Evolutionary conservation across 768 basidiomycete species (phyloP), one percentile per base, ranked within the genome.

Genomic region (Gymnopilus dilepis): DNA sequence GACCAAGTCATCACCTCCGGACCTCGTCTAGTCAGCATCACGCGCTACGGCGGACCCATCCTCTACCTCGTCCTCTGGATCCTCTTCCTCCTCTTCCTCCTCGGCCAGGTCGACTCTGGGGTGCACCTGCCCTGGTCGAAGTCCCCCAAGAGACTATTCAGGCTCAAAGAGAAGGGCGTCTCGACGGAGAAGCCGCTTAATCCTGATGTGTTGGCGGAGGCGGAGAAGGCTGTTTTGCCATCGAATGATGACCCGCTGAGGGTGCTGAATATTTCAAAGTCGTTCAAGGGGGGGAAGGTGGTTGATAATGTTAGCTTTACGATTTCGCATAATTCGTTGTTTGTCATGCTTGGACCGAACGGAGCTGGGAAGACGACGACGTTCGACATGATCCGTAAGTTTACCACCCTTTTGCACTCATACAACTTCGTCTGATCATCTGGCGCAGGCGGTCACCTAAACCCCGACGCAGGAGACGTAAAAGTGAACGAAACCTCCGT

Each of bases 361-460:
- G 92, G 92, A 2, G 92, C 91, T 1, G 91, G 92, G 0, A 93
- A 93, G 73, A 92, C 90, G 8, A 92, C 92, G 0, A 88, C 87
- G 0, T 90, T 93, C 72, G 89, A 91, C 62, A 82, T 91, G 69
- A 92, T 94, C 58, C 86, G 89, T 89, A 67, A 57, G 88, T 21
- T 13, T 1, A 42, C 41, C 33, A 40, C 12, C 41, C 45, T 26
- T 30, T 19, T 34, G 48, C 7, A 47, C 13, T 11, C 13, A 50
- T 43, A 13, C 22, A 41, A 59, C 21, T 12, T n/a, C 13, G 11
- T 5, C 54, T 56, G 17, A 42, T 51, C 26, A 17, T 24, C 43
- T 56, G 15, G n/a, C 34, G 24, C 62, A 89, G 88, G 88, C n/a
- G 90, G 89, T 0, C 85, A 91, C 63, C 76, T 89, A 19, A 71